Evolutionary conservation across 805 yeast species (phyloP), one percentile per base, ranked within the genome.

Genomic region (Hanseniaspora guilliermondii): DNA sequence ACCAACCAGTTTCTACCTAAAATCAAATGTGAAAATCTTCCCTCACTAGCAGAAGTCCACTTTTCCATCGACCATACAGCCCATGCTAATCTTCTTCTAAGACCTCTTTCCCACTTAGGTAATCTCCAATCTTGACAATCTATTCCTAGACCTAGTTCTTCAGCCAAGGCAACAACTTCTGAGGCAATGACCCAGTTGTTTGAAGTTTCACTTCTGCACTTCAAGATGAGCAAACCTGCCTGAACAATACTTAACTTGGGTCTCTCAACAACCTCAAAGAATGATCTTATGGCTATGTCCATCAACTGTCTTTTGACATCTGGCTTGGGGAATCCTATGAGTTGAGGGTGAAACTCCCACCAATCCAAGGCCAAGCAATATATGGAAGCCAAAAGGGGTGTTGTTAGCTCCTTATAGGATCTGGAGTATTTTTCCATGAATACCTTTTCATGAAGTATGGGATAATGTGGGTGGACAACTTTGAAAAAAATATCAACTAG

Each of bases 81-180:
- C 97, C 98, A 91, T 0, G 97, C 95, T 48, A 91, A 69, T 56
- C 97, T 73, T 60, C 87, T 78, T 52, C 98, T 74, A 48, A 91
- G 69, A 6, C 95, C 94, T 49, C 95, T 74, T 64, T 91, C 98
- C 97, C 97, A 93, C 61, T 83, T 82, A 0, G 97, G 97, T 36
- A 91, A 69, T 62, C 85, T 82, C 98, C 98, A 91, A 59, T 76
- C 78, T 56, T 83, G 80, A 62, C 97, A 89, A 63, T 89, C 91
- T n/a, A 87, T 73, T 0, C 96, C 95, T 11, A 91, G 71, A 0
- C 97, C 97, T 17, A 91, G 71, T 60, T 91, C 95, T 67, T 91
- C 96, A 0, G 96, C 82, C 19, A 89, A 68, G 0, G 95, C 84
- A 6, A 87, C 89, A 22, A 91, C 86, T 59, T 87, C 94, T 2